These are phyloP conservation scores for Entophlyctis helioformis DNA, from an alignment of 192 early-diverging fungal species.

Conservation along the genomic window DNA sequence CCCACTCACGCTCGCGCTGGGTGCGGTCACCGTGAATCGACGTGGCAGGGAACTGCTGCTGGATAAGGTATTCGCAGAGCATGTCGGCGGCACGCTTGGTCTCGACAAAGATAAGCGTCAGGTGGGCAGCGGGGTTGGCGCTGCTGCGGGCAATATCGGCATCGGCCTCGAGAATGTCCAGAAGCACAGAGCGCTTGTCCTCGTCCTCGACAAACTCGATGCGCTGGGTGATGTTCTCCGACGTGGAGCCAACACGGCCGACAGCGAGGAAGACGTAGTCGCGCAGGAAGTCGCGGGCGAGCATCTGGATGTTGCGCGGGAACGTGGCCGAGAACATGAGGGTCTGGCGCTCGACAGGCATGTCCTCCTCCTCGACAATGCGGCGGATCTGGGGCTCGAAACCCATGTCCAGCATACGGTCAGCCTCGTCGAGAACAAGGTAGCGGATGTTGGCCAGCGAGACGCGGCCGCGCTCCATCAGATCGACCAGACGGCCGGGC, in stretches of 20 bases:
- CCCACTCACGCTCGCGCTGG: conserved; percentile 89
- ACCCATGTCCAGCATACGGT: conserved; percentile 85
- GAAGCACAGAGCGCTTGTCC: conserved; percentile 80
- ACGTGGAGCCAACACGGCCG: conserved; percentile 86
- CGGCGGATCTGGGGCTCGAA: conserved; percentile 87
- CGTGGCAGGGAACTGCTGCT: conserved; percentile 76
- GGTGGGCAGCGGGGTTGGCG: conserved; percentile 32
- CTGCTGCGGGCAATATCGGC: conserved; percentile 26
- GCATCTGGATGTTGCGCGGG: conserved; percentile 77
- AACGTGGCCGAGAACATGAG: conserved; percentile 99
- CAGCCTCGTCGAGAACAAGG: conserved; percentile 47
- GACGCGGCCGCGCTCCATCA: conserved; percentile 71
- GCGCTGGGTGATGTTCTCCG: conserved; percentile 90
- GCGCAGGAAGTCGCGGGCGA: conserved; percentile 83
- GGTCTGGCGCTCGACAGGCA: conserved; percentile 63
- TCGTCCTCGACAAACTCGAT: conserved; percentile 89
- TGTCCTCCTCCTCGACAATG: conserved; percentile 73
- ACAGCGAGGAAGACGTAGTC: conserved; percentile 71
- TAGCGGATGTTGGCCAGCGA: conserved; percentile 63
- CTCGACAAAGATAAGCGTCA: conserved; percentile 95
- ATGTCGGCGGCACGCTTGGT: conserved; percentile 92
- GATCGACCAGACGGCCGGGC: conserved; percentile 84
- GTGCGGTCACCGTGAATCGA: conserved; percentile 95
- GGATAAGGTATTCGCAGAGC: conserved; percentile 66
- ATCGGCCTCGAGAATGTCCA: conserved; percentile 57